phyloP scores from a whole-genome alignment of 192 early-diverging fungal species.

The Mortierella alpina region DNA sequence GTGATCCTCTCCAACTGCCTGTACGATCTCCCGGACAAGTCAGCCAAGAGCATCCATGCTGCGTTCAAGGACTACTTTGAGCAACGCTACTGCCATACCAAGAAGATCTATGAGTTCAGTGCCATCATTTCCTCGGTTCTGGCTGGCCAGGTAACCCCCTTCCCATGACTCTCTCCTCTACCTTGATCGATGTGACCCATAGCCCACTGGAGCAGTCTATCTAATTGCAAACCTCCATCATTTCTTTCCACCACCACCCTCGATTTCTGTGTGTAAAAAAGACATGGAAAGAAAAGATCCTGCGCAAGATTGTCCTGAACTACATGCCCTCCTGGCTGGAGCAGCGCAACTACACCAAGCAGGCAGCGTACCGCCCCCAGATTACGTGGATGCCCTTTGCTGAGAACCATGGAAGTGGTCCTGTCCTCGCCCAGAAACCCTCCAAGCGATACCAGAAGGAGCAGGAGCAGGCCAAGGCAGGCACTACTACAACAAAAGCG shows the following conservation, averaged over 20 bases:
- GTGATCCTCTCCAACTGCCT: constrained; percentile 32
- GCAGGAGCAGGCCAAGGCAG: neutral
- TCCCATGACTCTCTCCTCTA: no score
- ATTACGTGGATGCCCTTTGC: constrained; percentile 33
- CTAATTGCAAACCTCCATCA: neutral
- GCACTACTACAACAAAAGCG: no score
- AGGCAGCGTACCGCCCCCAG: constrained; percentile 28
- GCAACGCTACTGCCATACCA: constrained; percentile 24
- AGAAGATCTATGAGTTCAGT: constrained; percentile 16
- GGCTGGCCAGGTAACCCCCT: constrained; percentile 34
- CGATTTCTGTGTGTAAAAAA: constrained; percentile 1
- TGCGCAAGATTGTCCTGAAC: constrained; percentile 16
- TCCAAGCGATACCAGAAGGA: constrained; percentile 22
- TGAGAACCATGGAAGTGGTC: constrained; percentile 13
- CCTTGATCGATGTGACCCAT: no score
- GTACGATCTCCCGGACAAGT: constrained; percentile 24
- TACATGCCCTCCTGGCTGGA: constrained; percentile 11
- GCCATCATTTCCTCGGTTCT: constrained; percentile 21
- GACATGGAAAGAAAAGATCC: constrained; percentile 3
- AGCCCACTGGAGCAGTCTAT: neutral
- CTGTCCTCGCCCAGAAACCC: constrained; percentile 11
- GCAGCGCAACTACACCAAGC: neutral
- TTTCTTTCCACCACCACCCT: neutral
- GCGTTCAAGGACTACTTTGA: constrained; percentile 23
- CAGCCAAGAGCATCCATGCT: neutral